A percentile compares a stretch with the other conserved stretches of the same genome.
Evolutionary conservation across 163 green algal species (phyloP).

Genomic region (Scenedesmus sp.): DNA sequence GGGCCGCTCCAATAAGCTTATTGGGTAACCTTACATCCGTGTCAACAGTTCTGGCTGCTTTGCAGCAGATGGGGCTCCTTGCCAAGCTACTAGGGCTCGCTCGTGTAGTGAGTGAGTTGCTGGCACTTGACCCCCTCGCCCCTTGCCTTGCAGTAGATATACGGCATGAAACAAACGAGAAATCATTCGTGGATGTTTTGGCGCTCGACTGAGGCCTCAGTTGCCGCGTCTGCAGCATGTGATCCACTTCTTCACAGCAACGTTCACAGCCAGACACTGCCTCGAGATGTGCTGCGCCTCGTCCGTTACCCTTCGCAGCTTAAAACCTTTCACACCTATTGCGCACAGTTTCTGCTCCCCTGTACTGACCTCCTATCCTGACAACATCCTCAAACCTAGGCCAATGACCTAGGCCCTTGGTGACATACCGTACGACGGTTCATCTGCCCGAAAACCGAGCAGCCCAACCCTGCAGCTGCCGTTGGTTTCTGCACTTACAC

Average conservation of each 20-base stretch:
- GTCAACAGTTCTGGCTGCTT: not conserved
- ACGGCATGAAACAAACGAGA: not conserved
- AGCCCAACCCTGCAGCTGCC: not conserved
- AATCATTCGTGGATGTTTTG: too few species aligned
- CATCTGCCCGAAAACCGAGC: not conserved
- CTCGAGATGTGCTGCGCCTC: not conserved
- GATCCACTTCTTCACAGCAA: not conserved
- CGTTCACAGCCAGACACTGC: not conserved
- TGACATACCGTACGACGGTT: not conserved
- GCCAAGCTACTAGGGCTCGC: not conserved
- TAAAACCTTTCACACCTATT: not conserved
- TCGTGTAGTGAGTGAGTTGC: not conserved
- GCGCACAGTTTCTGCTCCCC: too few species aligned
- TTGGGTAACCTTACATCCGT: not conserved
- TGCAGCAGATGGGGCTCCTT: not conserved
- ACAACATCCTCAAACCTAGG: not conserved
- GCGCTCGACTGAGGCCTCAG: not conserved
- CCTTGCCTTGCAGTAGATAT: not conserved
- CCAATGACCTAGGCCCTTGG: too few species aligned
- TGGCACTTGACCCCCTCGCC: not conserved
- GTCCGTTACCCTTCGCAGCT: not conserved
- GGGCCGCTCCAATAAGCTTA: constrained; percentile 31
- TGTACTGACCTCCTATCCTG: not conserved
- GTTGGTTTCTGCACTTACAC: not conserved
- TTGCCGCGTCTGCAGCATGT: not conserved